Evolutionary conservation across 2,329 filamentous ascomycete species (phyloP).

Genomic region (Botryotinia calthae): DNA sequence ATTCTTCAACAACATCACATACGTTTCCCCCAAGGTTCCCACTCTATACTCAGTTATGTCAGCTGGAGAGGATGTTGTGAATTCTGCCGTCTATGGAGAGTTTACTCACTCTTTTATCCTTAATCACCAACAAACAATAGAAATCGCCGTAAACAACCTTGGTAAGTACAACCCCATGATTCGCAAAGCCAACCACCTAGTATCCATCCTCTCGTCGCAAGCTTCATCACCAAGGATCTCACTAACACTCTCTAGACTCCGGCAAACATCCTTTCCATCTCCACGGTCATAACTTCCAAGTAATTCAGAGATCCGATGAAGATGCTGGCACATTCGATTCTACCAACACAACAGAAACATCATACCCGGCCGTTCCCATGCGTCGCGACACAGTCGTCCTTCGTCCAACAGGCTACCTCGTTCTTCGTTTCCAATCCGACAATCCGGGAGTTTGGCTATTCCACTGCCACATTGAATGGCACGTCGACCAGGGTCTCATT

Average conservation of each 20-base stretch:
- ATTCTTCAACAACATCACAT: conserved; percentile 63
- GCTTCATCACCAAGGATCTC: neutral
- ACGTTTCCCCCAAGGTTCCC: conserved; percentile 62
- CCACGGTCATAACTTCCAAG: conserved; percentile 74
- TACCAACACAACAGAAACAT: conserved; percentile 44
- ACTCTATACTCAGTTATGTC: conserved; percentile 65
- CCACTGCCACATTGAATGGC: conserved; percentile 82
- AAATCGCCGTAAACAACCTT: conserved; percentile 75
- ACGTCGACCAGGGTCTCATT: conserved; percentile 64
- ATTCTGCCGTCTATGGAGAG: conserved; percentile 62
- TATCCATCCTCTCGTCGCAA: neutral
- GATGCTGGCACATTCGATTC: conserved; percentile 55
- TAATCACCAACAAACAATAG: conserved; percentile 63
- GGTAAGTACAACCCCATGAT: conserved; percentile 24
- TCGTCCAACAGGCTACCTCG: conserved; percentile 63
- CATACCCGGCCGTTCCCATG: conserved; percentile 57
- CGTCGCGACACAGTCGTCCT: conserved; percentile 67
- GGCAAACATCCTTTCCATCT: conserved; percentile 73
- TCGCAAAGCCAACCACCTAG: neutral
- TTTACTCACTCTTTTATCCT: conserved; percentile 68
- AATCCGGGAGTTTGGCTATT: conserved; percentile 72
- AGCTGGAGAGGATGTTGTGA: conserved; percentile 49
- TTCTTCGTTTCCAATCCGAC: conserved; percentile 65
- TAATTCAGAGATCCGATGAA: conserved; percentile 58
- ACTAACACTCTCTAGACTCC: conserved; percentile 45